A percentile compares a stretch with the other conserved stretches of the same genome.
Conservation (phyloP, 2,329 filamentous ascomycete species). For the Hysterium pulicare region DNA sequence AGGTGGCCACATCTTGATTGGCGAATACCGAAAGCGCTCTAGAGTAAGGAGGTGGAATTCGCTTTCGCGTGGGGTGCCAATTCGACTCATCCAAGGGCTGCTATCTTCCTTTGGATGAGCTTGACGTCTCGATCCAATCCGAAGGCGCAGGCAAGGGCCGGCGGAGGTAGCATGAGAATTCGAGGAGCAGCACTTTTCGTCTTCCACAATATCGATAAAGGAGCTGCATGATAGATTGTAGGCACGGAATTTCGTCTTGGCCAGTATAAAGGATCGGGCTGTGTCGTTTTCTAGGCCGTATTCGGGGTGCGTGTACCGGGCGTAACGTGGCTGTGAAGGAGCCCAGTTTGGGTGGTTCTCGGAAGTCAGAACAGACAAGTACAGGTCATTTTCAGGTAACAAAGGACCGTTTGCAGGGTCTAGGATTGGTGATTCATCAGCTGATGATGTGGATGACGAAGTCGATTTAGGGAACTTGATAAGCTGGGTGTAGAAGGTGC, state of each 20-base stretch:
- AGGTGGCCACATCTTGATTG: conserved; percentile 35
- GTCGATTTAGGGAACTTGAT: conserved; percentile 41
- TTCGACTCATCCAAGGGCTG: conserved; percentile 7
- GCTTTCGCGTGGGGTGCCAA: not conserved
- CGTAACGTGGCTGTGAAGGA: conserved; percentile 35
- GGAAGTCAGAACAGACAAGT: conserved; percentile 21
- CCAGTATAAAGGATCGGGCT: conserved; percentile 47
- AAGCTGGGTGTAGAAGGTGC: conserved; percentile 63
- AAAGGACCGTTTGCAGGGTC: conserved; percentile 7
- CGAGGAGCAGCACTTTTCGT: conserved; percentile 38
- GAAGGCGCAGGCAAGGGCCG: conserved; percentile 47
- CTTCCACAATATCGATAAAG: conserved; percentile 60
- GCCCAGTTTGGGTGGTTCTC: conserved; percentile 39
- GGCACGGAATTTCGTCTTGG: conserved; percentile 53
- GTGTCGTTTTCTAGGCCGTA: conserved; percentile 44
- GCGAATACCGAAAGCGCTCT: conserved; percentile 24
- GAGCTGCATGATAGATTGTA: conserved; percentile 54
- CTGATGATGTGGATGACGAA: conserved; percentile 4
- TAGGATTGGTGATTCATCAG: conserved; percentile 4
- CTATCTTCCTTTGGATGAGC: conserved; percentile 21
- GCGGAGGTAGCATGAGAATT: conserved; percentile 25
- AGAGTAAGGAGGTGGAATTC: conserved; percentile 1
- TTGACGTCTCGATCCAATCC: conserved; percentile 46
- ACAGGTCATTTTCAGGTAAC: conserved; percentile 28
- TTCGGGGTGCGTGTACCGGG: conserved; percentile 48